Base-by-base conservation (phyloP, 202 grass and related monocot genomes). In the Bolboschoenoplectus hybrid region DNA sequence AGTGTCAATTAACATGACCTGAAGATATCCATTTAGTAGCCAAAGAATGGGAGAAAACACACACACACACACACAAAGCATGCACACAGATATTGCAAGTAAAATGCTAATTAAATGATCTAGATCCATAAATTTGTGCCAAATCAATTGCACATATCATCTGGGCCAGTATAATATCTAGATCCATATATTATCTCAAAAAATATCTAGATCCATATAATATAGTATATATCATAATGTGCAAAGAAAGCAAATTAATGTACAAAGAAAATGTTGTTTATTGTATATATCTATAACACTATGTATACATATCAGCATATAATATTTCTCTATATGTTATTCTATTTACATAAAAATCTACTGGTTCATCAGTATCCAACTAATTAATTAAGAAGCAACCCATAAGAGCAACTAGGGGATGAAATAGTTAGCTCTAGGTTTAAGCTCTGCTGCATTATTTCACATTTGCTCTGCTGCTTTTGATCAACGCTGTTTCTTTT, bases 381-480 rank as follows among this genome's bases (percentile, higher is more conserved):
- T 45, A 61, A 61, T n/a, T 61, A 19, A 17, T 61, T 61, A 65
- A 82, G 67, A 85, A 74, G 50, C 50, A 79, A 9, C 14, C 47
- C 35, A 86, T 86, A 94, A 81, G 66, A 61, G 38, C 91, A 87
- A 85, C 88, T 92, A 32, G 91, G 90, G 7, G 89, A 87, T 19
- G 93, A 93, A 35, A 95, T 89, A 63, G 83, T 86, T 19, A 95
- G 81, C 58, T 93, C 85, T 16, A 95, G 74, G 81, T 93, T 95
- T 76, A 95, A 71, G 16, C 32, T 55, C 13, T 82, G 45, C 19
- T 45, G 38, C 43, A 36, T 87, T 87, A 36, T 87, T 87, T 46
- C 75, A 87, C 55, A 85, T 76, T 26, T 50, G 67, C 43, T 67
- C 58, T 87, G 46, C 35, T 58, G 39, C 26, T 55, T 87, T 36